A percentile compares a stretch with the other conserved stretches of the same genome.
Evolutionary conservation across 2,329 filamentous ascomycete species (phyloP).

Genomic region (Pseudopithomyces chartarum): DNA sequence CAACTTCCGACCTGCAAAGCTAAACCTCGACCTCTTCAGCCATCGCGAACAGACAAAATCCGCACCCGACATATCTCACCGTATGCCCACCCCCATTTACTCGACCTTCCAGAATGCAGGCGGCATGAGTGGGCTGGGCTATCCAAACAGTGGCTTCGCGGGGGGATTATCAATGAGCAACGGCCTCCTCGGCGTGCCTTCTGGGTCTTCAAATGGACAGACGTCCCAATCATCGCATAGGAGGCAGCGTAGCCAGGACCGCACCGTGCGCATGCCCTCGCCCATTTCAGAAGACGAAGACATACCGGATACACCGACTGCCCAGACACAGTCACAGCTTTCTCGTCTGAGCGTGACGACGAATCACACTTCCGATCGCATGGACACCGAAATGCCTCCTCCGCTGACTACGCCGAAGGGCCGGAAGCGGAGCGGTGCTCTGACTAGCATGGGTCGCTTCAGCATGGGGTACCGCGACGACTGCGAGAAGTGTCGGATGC

Average conservation of each 20-base stretch:
- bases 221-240: slow-evolving; percentile 25
- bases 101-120: slow-evolving; percentile 38
- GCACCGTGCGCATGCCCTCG: slow-evolving; percentile 45
- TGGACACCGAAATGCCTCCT: slow-evolving; percentile 32
- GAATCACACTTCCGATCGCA: slow-evolving; percentile 32
- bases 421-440: slow-evolving; percentile 45
- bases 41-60: slow-evolving; percentile 13
- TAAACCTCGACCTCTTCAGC: slow-evolving; percentile 36
- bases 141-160: slow-evolving; percentile 35
- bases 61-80: slow-evolving; percentile 24
- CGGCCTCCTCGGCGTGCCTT: slow-evolving; percentile 11
- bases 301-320: slow-evolving; percentile 42
- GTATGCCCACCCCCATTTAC: slow-evolving; percentile 49
- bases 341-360: slow-evolving; percentile 44
- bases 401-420: slow-evolving; percentile 32
- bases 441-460: slow-evolving; percentile 46
- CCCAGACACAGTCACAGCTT: slow-evolving; percentile 44
- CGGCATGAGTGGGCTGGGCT: slow-evolving; percentile 32
- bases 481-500: slow-evolving; percentile 54
- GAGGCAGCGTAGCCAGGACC: slow-evolving; percentile 26
- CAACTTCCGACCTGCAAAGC: slow-evolving; percentile 39
- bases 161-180: slow-evolving; percentile 25
- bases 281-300: slow-evolving; percentile 48
- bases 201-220: slow-evolving; percentile 7
- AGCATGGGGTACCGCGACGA: slow-evolving; percentile 57